Evolutionary conservation across 805 yeast genomes (phyloP).

Genomic region (Pichia occidentalis): DNA sequence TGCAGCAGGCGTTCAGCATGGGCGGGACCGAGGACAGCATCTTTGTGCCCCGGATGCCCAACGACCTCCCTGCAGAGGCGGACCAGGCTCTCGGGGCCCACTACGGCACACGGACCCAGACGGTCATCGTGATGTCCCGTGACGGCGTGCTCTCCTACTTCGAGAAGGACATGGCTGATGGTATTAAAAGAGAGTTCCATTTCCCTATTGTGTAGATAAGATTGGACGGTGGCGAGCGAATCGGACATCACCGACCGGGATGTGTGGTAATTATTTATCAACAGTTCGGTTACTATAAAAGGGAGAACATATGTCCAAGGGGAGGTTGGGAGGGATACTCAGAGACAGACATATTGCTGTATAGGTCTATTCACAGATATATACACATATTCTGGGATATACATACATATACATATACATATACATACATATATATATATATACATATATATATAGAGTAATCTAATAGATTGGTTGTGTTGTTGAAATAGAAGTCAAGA

Average conservation of each 20-base stretch:
- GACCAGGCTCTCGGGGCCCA: background rate
- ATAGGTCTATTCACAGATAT: too few relatives aligned
- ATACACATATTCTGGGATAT: too few relatives aligned
- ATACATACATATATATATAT: too few relatives aligned
- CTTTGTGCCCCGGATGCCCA: constrained; percentile 9
- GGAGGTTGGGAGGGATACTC: too few relatives aligned
- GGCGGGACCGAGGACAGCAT: background rate
- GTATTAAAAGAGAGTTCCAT: background rate
- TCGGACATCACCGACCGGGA: background rate
- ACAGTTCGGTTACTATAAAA: too few relatives aligned
- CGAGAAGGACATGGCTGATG: constrained; percentile 1
- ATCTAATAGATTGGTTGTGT: too few relatives aligned
- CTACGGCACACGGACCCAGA: constrained; percentile 16
- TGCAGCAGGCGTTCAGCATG: constrained; percentile 24
- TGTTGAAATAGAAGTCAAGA: too few relatives aligned
- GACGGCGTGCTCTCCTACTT: background rate
- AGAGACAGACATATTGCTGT: too few relatives aligned
- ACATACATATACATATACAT: too few relatives aligned
- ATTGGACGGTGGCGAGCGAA: constrained; percentile 2
- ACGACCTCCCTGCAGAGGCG: background rate
- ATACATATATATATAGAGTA: too few relatives aligned
- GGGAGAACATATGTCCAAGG: too few relatives aligned
- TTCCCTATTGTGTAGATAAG: background rate
- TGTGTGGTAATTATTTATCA: constrained; percentile 1
- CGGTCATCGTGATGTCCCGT: constrained; percentile 9